Percentiles rank a stretch among this genome's conserved stretches.
Conservation (phyloP, 305 asterid species). For the Euphrasia arctica region DNA sequence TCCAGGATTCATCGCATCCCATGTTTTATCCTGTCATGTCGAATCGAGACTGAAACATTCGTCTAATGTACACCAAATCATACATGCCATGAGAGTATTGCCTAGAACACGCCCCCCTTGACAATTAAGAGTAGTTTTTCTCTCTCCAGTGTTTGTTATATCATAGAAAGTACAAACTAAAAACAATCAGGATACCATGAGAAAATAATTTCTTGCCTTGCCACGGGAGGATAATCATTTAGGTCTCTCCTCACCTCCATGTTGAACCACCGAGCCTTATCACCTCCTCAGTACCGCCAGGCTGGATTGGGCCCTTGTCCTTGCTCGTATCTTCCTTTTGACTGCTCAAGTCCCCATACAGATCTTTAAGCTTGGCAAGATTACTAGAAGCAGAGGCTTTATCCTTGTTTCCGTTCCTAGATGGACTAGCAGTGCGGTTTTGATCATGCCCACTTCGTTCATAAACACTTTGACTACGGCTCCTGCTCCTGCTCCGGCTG, state of each 20-base stretch:
- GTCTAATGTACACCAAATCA: not conserved
- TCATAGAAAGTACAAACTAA: constrained; percentile 10
- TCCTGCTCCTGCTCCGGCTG: constrained; percentile 43
- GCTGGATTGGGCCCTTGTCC: constrained; percentile 29
- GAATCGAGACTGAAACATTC: not conserved
- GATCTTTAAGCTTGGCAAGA: constrained; percentile 86
- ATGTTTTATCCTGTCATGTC: not conserved
- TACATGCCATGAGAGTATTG: not conserved
- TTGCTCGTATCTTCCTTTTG: constrained; percentile 54
- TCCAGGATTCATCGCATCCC: not conserved
- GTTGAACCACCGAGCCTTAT: constrained; percentile 86
- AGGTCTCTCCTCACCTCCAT: constrained; percentile 61
- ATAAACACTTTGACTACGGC: constrained; percentile 48
- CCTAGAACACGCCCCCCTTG: not conserved
- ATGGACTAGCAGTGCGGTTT: constrained; percentile 39
- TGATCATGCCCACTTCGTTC: constrained; percentile 40
- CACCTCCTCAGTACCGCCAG: constrained; percentile 74
- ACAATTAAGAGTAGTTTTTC: constrained; percentile 5
- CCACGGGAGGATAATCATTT: not conserved
- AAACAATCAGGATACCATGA: not conserved
- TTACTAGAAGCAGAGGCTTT: constrained; percentile 61
- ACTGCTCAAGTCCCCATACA: constrained; percentile 70
- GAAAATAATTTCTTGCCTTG: not conserved
- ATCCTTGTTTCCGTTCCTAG: constrained; percentile 45
- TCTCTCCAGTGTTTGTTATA: not conserved